Evolutionary conservation across 169 alveolate genomes (phyloP).

Genomic region (Babesia sp.): DNA sequence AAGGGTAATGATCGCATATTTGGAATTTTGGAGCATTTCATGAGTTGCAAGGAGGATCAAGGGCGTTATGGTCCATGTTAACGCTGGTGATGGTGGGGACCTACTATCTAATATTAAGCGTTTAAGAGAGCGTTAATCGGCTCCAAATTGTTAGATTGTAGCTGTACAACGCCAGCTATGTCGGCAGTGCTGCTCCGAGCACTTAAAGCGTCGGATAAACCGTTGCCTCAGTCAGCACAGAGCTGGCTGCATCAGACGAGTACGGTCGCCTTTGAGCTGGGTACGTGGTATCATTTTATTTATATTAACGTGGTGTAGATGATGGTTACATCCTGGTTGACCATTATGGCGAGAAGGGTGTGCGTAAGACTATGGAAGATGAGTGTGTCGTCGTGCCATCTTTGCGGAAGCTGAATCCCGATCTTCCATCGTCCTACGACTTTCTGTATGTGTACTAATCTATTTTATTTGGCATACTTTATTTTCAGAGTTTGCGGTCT

Average conservation of each 20-base stretch:
- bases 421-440: conserved; percentile 58
- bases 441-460: conserved; percentile 57
- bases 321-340: conserved; percentile 56
- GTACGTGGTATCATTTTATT: background rate
- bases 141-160: background rate
- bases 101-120: background rate
- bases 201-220: conserved; percentile 34
- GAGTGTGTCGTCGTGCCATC: conserved; percentile 70
- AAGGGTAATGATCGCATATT: conserved; percentile 78
- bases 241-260: conserved; percentile 33
- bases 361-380: conserved; percentile 78
- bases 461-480: background rate
- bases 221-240: conserved; percentile 55
- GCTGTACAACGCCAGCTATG: background rate
- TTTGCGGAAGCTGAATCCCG: conserved; percentile 47
- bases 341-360: conserved; percentile 77
- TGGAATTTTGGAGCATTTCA: conserved; percentile 76
- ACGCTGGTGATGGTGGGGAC: conserved; percentile 19
- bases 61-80: conserved; percentile 72
- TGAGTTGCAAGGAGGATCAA: conserved; percentile 73
- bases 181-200: conserved; percentile 41
- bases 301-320: background rate
- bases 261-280: conserved; percentile 33
- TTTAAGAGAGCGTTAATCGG: background rate
- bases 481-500: conserved; percentile 66